phyloP scores from a whole-genome alignment of 768 basidiomycete genomes.

The Termitomyces sp. region DNA sequence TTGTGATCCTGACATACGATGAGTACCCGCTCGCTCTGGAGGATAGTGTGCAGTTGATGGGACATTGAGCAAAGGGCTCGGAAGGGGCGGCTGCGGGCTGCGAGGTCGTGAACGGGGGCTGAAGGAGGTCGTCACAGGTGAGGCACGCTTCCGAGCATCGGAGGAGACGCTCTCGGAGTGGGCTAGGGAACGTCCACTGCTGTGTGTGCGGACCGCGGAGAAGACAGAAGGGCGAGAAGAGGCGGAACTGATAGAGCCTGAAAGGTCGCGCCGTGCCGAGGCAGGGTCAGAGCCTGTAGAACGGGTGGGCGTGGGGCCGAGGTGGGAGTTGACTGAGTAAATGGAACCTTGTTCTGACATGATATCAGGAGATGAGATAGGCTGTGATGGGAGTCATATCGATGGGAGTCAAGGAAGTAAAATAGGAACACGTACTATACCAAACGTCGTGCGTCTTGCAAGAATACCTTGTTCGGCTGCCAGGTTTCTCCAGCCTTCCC shows the following conservation, averaged over 20 bases:
- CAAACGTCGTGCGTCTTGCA: slow-evolving; percentile 48
- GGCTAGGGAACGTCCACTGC: slow-evolving; percentile 39
- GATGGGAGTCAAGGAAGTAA: slow-evolving; percentile 15
- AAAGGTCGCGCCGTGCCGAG: slow-evolving; percentile 37
- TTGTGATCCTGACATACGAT: slow-evolving; percentile 11
- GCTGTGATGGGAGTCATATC: slow-evolving; percentile 27
- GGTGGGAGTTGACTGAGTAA: slow-evolving; percentile 58
- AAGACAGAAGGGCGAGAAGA: slow-evolving; percentile 53
- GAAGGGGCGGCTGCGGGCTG: slow-evolving; percentile 16
- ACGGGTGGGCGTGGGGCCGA: slow-evolving; percentile 43
- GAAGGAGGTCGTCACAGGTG: slow-evolving; percentile 52
- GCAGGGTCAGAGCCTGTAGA: slow-evolving; percentile 54
- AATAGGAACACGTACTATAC: slow-evolving; percentile 43
- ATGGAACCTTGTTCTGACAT: slow-evolving; percentile 65
- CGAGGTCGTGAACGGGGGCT: slow-evolving; percentile 23
- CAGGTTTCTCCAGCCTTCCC: slow-evolving; percentile 59
- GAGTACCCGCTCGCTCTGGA: slow-evolving; percentile 22
- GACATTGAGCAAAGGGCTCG: slow-evolving; percentile 10
- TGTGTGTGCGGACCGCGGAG: slow-evolving; percentile 32
- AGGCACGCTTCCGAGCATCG: slow-evolving; percentile 42
- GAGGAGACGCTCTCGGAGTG: slow-evolving; percentile 54
- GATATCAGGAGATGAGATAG: slow-evolving; percentile 36
- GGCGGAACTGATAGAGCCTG: slow-evolving; percentile 45
- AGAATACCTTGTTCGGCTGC: slow-evolving; percentile 31
- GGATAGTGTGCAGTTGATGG: slow-evolving; percentile 15